Percentiles rank a stretch among this genome's conserved stretches.
Evolutionary conservation across 129 eudicot species (phyloP).

Genomic region (Pseudognaphalium luteoalbum): DNA sequence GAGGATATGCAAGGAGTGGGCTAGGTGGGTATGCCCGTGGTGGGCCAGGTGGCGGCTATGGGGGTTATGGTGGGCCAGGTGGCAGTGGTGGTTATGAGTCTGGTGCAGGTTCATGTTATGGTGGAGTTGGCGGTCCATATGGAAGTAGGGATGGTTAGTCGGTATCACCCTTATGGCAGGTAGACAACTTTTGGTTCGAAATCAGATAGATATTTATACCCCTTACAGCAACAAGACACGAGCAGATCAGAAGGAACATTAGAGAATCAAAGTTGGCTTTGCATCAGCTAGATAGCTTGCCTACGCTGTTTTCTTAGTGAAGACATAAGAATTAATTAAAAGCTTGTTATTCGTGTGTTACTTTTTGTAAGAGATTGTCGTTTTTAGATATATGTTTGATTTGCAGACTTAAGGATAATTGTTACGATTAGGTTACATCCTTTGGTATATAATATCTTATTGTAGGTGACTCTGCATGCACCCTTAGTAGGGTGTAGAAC

Average conservation of each 20-base stretch:
- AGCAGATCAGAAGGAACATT: conserved; percentile 37
- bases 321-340: conserved; percentile 21
- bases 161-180: conserved; percentile 91
- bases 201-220: conserved; percentile 32
- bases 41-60: conserved; percentile 61
- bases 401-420: conserved; percentile 27
- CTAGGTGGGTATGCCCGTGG: conserved; percentile 77
- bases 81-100: conserved; percentile 50
- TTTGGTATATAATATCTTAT: conserved; percentile 24
- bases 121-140: conserved; percentile 21
- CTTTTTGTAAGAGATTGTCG: conserved; percentile 30
- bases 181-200: conserved; percentile 48
- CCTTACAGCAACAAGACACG: conserved; percentile 39
- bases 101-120: conserved; percentile 57
- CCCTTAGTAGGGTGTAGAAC: conserved; percentile 4
- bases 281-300: conserved; percentile 29
- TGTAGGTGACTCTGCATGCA: conserved; percentile 22
- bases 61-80: conserved; percentile 67
- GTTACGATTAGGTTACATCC: conserved; percentile 27
- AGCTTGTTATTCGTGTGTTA: conserved; percentile 30
- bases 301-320: conserved; percentile 20
- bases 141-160: conserved; percentile 62
- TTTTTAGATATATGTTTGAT: conserved; percentile 32
- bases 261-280: conserved; percentile 21
- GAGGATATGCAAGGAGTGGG: conserved; percentile 60